Evolutionary conservation across 768 basidiomycete genomes (phyloP).

Genomic region (Dacryopinax spathularia): DNA sequence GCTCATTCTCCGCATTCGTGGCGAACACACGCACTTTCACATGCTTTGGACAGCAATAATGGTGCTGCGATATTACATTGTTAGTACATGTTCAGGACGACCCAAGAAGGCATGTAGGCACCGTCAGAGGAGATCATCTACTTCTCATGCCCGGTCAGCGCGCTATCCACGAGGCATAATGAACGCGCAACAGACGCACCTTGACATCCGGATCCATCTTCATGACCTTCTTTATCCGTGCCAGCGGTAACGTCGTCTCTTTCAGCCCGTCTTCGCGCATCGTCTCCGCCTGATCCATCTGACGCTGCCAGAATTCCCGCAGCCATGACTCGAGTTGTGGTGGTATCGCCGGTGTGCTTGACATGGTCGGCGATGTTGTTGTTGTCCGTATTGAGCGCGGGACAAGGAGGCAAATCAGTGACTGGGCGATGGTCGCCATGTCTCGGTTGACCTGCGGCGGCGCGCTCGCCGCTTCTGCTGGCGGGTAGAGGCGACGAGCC

Average conservation of each 20-base stretch:
- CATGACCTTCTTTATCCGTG: conserved; percentile 98
- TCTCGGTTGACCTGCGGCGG: background rate
- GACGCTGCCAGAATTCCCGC: conserved; percentile 78
- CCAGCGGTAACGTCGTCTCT: conserved; percentile 79
- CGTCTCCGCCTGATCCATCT: conserved; percentile 72
- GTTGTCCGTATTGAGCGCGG: background rate
- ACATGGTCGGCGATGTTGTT: background rate
- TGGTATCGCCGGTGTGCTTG: background rate
- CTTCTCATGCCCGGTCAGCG: conserved; percentile 4
- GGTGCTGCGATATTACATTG: conserved; percentile 41
- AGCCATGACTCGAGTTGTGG: conserved; percentile 57
- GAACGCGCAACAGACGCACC: conserved; percentile 43
- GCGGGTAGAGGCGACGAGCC: no score
- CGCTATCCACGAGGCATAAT: background rate
- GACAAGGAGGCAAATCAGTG: background rate
- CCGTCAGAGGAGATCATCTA: conserved; percentile 98
- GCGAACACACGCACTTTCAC: conserved; percentile 62
- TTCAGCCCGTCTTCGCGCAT: conserved; percentile 70
- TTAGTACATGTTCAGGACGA: background rate
- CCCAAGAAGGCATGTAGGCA: conserved; percentile 23
- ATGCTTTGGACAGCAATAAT: conserved; percentile 92
- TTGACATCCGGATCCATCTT: conserved; percentile 95
- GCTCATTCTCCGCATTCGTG: background rate
- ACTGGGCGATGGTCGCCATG: background rate
- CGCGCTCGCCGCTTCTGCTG: background rate